Evolutionary conservation across 1,284 basidiomycete species (phyloP).

Genomic region (Xerocomus minutiporus): DNA sequence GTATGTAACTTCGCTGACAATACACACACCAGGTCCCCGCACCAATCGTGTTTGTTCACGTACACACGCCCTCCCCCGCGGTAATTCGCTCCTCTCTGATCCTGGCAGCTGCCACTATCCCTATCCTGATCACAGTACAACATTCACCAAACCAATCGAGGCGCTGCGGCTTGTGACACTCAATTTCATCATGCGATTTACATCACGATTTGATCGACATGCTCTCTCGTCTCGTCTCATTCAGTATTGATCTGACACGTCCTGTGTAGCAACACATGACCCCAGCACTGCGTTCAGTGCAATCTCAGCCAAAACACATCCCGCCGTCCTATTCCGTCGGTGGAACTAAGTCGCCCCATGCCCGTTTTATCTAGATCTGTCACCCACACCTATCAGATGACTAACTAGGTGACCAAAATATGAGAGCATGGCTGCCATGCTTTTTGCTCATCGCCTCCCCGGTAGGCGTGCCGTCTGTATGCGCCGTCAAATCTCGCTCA

Average conservation of each 20-base stretch:
- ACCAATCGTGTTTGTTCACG: slow-evolving; percentile 34
- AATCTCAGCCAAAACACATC: slow-evolving; percentile 3
- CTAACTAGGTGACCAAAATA: slow-evolving; percentile 8
- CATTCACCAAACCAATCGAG: slow-evolving; percentile 16
- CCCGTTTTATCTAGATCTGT: slow-evolving; percentile 6
- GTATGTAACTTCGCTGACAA: slow-evolving; percentile 33
- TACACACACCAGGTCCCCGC: slow-evolving; percentile 34
- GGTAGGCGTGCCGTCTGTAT: slow-evolving; percentile 11
- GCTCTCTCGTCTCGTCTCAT: slow-evolving; percentile 11
- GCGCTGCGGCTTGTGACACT: slow-evolving; percentile 24
- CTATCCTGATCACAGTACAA: not conserved
- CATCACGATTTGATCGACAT: slow-evolving; percentile 28
- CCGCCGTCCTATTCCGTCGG: slow-evolving; percentile 4
- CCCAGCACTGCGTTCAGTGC: slow-evolving; percentile 5
- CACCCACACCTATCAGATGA: slow-evolving; percentile 4
- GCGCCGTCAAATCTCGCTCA: slow-evolving; percentile 14
- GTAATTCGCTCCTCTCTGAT: slow-evolving; percentile 3
- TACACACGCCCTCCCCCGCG: slow-evolving; percentile 32
- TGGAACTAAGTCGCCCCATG: slow-evolving; percentile 9
- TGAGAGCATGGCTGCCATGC: slow-evolving; percentile 14
- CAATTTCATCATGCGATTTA: slow-evolving; percentile 22
- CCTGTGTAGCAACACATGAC: slow-evolving; percentile 27
- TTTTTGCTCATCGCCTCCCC: slow-evolving; percentile 15
- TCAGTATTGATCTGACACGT: slow-evolving; percentile 20
- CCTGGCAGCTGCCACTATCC: too few species aligned